Evolutionary conservation across 2,329 filamentous ascomycete genomes (phyloP), one percentile per base, ranked within the genome.

Genomic region (Colletotrichum limetticola): DNA sequence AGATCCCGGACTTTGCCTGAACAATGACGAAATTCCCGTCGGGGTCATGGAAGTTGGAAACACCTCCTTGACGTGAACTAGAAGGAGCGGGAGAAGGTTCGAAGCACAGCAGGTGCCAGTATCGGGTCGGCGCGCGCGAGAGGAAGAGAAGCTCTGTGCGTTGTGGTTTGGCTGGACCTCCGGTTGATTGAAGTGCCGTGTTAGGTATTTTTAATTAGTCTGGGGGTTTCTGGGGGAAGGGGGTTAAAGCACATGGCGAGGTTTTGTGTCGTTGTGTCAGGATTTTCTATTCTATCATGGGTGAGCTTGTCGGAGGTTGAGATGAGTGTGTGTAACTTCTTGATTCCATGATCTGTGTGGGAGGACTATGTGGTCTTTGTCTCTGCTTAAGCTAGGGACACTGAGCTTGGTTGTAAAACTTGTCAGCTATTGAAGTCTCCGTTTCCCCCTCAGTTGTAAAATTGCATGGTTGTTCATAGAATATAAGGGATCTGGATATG

Each of bases 261-360:
- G 46, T 46, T 65, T 59, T 8, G 19, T 65, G 46, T 65, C 60
- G 52, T 30, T 57, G 66, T 70, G n/a, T 65, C 70, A 60, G 30
- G 30, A 12, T 12, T 35, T 35, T 35, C 32, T 35, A 35, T 42
- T 60, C 6, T 16, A 16, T 30, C 32, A 49, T 28, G 70, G 55
- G 46, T 1, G 16, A 24, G 70, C 70, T 59, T 69, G 55, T 64
- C 19, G 64, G 59, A 16, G 56, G 16, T 19, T 28, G 30, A 37
- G 16, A 9, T 9, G 42, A 1, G 19, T 49, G 2, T 49, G 42
- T 22, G 5, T 49, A 22, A 9, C 42, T 11, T 11, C 16, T 49
- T n/a, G 19, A 22, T 49, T 22, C 42, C 19, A 8, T 5, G 8
- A 9, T 35, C 32, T 35, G 19, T 49, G 19, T 19, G 16, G 6